phyloP scores from a whole-genome alignment of 2,329 filamentous ascomycete genomes.

The Neurospora sp. region DNA sequence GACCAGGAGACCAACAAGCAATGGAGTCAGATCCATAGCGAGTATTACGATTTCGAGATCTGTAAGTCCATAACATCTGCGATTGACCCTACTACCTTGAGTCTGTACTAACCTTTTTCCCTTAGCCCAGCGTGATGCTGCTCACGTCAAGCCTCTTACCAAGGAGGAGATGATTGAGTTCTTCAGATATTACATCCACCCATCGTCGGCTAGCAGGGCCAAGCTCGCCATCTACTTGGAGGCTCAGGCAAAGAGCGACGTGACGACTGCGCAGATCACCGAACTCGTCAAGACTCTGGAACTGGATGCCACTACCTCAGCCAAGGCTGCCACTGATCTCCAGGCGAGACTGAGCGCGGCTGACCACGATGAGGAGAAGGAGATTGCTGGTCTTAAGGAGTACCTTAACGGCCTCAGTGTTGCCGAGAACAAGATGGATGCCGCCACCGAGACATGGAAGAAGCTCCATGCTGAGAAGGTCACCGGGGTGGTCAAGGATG shows the following conservation, averaged over 20 bases:
- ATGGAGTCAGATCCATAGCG: constrained; percentile 76
- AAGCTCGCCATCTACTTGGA: constrained; percentile 78
- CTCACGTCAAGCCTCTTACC: constrained; percentile 60
- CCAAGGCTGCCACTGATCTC: constrained; percentile 24
- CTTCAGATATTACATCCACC: constrained; percentile 66
- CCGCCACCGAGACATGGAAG: constrained; percentile 27
- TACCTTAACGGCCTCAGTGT: constrained; percentile 40
- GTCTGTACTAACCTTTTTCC: constrained; percentile 3
- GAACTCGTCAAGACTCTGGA: constrained; percentile 29
- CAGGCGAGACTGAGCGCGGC: constrained; percentile 25
- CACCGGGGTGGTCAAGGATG: constrained; percentile 15
- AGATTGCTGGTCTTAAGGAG: constrained; percentile 39
- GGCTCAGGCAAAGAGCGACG: constrained; percentile 54
- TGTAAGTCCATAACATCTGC: constrained; percentile 42
- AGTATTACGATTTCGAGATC: constrained; percentile 83
- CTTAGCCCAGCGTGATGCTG: constrained; percentile 65
- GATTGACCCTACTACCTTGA: neutral
- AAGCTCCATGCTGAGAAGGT: constrained; percentile 24
- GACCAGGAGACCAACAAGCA: constrained; percentile 73
- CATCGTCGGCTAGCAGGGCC: constrained; percentile 61
- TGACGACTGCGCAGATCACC: constrained; percentile 31
- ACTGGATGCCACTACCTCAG: constrained; percentile 23
- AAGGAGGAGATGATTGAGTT: constrained; percentile 75
- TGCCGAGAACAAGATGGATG: constrained; percentile 38
- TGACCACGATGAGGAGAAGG: constrained; percentile 34